Percentiles rank a stretch among this genome's conserved stretches.
Conservation (phyloP, 2,329 filamentous ascomycete species). For the Neofusicoccum cordaticola region DNA sequence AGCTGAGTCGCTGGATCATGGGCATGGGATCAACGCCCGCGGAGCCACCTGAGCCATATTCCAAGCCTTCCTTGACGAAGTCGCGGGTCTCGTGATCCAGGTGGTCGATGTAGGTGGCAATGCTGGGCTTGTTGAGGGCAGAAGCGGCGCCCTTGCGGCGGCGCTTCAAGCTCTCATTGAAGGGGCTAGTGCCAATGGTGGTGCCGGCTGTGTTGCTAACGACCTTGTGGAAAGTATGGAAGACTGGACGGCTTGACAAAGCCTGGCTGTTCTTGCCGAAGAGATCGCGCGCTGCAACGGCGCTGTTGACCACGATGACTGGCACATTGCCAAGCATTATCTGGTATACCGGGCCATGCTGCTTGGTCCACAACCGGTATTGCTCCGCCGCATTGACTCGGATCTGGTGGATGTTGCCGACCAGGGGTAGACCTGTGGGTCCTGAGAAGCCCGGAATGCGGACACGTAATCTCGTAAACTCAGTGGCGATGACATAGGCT, state of each 20-base stretch:
- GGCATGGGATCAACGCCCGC: slow-evolving; percentile 62
- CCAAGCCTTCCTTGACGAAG: slow-evolving; percentile 60
- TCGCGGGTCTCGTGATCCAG: slow-evolving; percentile 62
- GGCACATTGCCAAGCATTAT: slow-evolving; percentile 47
- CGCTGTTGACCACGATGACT: slow-evolving; percentile 44
- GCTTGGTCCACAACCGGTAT: slow-evolving; percentile 43
- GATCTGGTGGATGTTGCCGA: slow-evolving; percentile 44
- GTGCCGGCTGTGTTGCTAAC: slow-evolving; percentile 64
- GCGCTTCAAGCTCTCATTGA: slow-evolving; percentile 62
- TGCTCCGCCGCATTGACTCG: slow-evolving; percentile 43
- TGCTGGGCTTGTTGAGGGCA: slow-evolving; percentile 63
- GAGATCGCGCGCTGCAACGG: slow-evolving; percentile 39
- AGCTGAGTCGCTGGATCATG: slow-evolving; percentile 63
- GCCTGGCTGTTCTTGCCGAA: slow-evolving; percentile 44
- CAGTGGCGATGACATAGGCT: slow-evolving; percentile 37
- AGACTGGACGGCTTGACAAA: slow-evolving; percentile 41
- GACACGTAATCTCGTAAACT: slow-evolving; percentile 33
- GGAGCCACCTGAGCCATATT: slow-evolving; percentile 55
- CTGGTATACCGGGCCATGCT: slow-evolving; percentile 44
- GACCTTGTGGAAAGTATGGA: slow-evolving; percentile 51
- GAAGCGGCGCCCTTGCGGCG: slow-evolving; percentile 64
- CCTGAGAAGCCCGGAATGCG: slow-evolving; percentile 39
- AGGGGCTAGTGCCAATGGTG: slow-evolving; percentile 66
- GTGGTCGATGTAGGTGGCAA: slow-evolving; percentile 61
- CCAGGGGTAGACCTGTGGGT: slow-evolving; percentile 38